Evolutionary conservation across 352 stramenopile species (phyloP).

Genomic region (Phytopythium litorale): DNA sequence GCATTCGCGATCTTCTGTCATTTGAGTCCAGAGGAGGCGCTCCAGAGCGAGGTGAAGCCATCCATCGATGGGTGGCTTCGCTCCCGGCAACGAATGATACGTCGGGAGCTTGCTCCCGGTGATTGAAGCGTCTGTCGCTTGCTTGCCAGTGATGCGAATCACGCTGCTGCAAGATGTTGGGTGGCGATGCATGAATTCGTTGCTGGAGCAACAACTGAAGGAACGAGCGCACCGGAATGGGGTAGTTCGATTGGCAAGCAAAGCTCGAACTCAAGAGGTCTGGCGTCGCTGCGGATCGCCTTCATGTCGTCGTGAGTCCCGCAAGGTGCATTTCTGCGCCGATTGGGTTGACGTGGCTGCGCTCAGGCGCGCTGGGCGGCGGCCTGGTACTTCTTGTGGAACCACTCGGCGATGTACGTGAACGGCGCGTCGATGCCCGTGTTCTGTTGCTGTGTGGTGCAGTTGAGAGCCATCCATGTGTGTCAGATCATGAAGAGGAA

Average conservation of each 20-base stretch:
- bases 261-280: no score
- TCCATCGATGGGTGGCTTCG: background rate
- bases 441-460: slow-evolving; percentile 51
- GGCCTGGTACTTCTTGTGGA: slow-evolving; percentile 82
- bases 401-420: slow-evolving; percentile 75
- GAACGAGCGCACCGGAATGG: no score
- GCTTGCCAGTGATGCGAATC: no score
- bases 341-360: background rate
- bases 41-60: background rate
- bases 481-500: background rate
- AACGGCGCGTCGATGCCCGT: slow-evolving; percentile 71
- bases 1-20: background rate
- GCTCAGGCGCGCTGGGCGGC: slow-evolving; percentile 37
- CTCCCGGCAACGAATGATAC: background rate
- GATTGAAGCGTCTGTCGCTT: background rate
- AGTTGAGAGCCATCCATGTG: background rate
- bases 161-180: no score
- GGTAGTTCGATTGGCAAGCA: no score
- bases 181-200: no score
- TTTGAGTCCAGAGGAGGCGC: background rate
- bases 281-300: background rate
- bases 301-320: background rate
- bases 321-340: background rate
- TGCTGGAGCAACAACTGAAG: no score
- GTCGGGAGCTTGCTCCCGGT: background rate